Conservation (phyloP, 495 filamentous ascomycete species). For the Podospora pseudopauciseta region DNA sequence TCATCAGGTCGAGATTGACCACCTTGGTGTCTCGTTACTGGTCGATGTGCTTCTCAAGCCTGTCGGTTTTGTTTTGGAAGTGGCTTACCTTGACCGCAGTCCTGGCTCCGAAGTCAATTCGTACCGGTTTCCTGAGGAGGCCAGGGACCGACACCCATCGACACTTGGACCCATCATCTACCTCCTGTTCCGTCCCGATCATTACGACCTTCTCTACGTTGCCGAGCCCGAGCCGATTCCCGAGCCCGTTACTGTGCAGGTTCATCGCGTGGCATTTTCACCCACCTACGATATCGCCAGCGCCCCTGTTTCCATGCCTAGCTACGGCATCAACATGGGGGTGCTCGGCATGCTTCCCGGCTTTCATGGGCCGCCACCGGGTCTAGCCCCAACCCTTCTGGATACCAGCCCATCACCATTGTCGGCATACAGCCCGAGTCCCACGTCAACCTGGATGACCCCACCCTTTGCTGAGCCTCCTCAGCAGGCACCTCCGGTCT, state of each 20-base stretch:
- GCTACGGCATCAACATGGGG: conserved; percentile 39
- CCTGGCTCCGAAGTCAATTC: conserved; percentile 74
- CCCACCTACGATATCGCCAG: conserved; percentile 38
- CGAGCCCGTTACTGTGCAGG: conserved; percentile 49
- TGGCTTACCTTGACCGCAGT: conserved; percentile 89
- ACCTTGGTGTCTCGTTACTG: conserved; percentile 73
- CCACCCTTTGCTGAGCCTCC: conserved; percentile 36
- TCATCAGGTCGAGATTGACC: conserved; percentile 78
- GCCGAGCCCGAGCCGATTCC: conserved; percentile 53
- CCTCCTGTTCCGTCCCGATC: conserved; percentile 63
- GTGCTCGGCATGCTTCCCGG: conserved; percentile 48
- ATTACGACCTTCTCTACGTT: conserved; percentile 94
- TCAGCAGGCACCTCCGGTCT: conserved; percentile 23
- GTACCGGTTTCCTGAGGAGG: conserved; percentile 62
- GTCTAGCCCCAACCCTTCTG: conserved; percentile 30
- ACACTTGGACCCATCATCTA: conserved; percentile 46
- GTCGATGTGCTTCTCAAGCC: conserved; percentile 77
- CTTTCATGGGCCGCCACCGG: conserved; percentile 32
- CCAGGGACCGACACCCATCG: conserved; percentile 45
- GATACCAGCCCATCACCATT: conserved; percentile 31
- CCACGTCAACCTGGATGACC: conserved; percentile 41
- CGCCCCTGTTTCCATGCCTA: conserved; percentile 39
- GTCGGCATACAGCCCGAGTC: conserved; percentile 37
- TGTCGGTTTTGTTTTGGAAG: conserved; percentile 74
- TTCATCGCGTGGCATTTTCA: conserved; percentile 47